Base-by-base conservation (phyloP, 352 stramenopile genomes). In the Phytophthora macrochlamydospora region DNA sequence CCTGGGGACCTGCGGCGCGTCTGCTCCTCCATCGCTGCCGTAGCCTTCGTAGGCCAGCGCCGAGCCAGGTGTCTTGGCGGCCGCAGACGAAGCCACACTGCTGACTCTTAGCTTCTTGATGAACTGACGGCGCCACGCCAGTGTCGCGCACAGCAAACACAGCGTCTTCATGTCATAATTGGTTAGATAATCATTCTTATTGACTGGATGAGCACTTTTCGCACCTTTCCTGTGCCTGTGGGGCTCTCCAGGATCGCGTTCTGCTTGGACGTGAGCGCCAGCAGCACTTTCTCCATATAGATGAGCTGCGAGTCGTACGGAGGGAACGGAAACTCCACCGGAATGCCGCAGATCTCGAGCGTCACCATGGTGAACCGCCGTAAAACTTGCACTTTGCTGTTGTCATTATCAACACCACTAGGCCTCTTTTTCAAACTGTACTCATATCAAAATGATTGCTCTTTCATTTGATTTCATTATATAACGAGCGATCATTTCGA, bases 171-270 rank as follows among this genome's bases (percentile, higher is more conserved):
- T 52, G 3, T 28, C 18, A 24, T 24, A 24, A 24, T 31, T 7
- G 48, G 7, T 13, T 38, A 56, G 12, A 60, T 29, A 24, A 1
- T 13, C 7, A 43, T 46, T 24, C n/a, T 11, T 18, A 33, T 18
- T 38, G 2, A 18, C 4, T 46, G 50, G 14, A 18, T 52, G 46
- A 29, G 31, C 13, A 38, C n/a, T 4, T 4, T 53, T 48, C 28
- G 12, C 59, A 95, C 87, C 78, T 99, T 99, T 53, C 97, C 97
- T 0, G 97, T 99, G 51, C 97, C 97, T 29, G 97, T 99, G 38
- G 97, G 97, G 67, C 88, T 98, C 80, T 99, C 97, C 28, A 99
- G 83, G 46, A 99, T 90, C 7, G 97, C 97, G 73, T 99, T 98
- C 72, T 98, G 87, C 59, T 91, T 94, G 53, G 72, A 87, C 14